Evolutionary conservation across 441 rosid genomes (phyloP).

Genomic region (Oxalis stricta): DNA sequence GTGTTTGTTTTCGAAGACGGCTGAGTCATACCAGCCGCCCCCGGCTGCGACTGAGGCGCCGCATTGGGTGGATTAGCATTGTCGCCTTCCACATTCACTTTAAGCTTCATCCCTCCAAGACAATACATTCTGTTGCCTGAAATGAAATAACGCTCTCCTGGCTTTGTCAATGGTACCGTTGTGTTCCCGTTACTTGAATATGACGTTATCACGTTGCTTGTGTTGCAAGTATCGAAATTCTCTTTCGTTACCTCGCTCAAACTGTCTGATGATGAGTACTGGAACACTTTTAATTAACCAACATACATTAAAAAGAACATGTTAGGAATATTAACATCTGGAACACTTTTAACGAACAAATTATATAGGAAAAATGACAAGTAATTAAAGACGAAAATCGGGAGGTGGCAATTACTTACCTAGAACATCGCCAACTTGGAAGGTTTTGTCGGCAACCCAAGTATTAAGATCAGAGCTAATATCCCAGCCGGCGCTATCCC

Average conservation of each 20-base stretch:
- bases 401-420: slow-evolving; percentile 19
- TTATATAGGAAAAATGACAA: neutral
- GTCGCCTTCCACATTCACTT: slow-evolving; percentile 29
- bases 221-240: slow-evolving; percentile 43
- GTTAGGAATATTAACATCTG: too few species aligned
- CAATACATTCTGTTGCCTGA: slow-evolving; percentile 55
- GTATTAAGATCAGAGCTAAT: slow-evolving; percentile 58
- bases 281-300: slow-evolving; percentile 30
- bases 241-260: slow-evolving; percentile 41
- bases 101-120: slow-evolving; percentile 79
- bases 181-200: slow-evolving; percentile 72
- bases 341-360: too few species aligned
- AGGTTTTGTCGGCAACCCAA: slow-evolving; percentile 51
- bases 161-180: slow-evolving; percentile 40
- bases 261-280: slow-evolving; percentile 46
- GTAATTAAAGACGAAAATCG: neutral
- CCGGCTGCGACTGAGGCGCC: slow-evolving; percentile 36
- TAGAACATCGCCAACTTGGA: slow-evolving; percentile 57
- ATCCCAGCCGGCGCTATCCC: slow-evolving; percentile 92
- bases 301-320: too few species aligned
- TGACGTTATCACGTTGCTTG: slow-evolving; percentile 24
- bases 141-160: slow-evolving; percentile 45
- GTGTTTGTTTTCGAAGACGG: slow-evolving; percentile 42
- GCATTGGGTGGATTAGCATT: slow-evolving; percentile 29
- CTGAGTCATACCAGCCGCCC: slow-evolving; percentile 14